Percentiles rank a stretch among this genome's conserved stretches.
Conservation (phyloP, 371 early-diverging fungal genomes). For the Lichtheimia corymbifera region DNA sequence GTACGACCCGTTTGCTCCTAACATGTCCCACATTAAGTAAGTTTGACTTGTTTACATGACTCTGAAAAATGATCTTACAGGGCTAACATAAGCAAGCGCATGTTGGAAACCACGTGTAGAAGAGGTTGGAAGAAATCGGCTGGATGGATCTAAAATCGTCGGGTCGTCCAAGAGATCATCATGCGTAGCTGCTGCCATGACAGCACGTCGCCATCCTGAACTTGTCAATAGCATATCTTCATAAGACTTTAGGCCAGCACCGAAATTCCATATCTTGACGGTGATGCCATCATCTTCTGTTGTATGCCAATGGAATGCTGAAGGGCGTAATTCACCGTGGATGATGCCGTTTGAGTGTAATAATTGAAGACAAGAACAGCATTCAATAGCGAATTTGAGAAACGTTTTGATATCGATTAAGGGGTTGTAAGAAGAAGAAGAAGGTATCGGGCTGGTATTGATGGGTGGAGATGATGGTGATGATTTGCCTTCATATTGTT, state of each 20-base stretch:
- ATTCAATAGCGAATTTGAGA: constrained; percentile 35
- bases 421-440: constrained; percentile 2
- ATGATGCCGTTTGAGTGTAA: constrained; percentile 41
- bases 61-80: constrained; percentile 16
- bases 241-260: constrained; percentile 36
- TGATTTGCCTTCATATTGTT: constrained; percentile 14
- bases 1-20: constrained; percentile 63
- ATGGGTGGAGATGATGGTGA: not conserved
- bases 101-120: constrained; percentile 28
- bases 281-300: constrained; percentile 10
- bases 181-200: constrained; percentile 14
- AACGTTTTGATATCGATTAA: constrained; percentile 23
- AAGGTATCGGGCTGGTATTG: not conserved
- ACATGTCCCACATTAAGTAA: not conserved
- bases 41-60: not conserved
- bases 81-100: constrained; percentile 39
- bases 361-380: constrained; percentile 43
- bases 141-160: constrained; percentile 3
- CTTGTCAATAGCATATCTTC: constrained; percentile 43
- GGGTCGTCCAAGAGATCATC: constrained; percentile 10
- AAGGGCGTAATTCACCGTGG: constrained; percentile 43
- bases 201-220: constrained; percentile 32
- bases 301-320: constrained; percentile 28
- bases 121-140: not conserved
- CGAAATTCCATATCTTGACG: constrained; percentile 42